Evolutionary conservation across 179 eudicot species (phyloP), one percentile per base, ranked within the genome.

Genomic region (Drosera spatulata): DNA sequence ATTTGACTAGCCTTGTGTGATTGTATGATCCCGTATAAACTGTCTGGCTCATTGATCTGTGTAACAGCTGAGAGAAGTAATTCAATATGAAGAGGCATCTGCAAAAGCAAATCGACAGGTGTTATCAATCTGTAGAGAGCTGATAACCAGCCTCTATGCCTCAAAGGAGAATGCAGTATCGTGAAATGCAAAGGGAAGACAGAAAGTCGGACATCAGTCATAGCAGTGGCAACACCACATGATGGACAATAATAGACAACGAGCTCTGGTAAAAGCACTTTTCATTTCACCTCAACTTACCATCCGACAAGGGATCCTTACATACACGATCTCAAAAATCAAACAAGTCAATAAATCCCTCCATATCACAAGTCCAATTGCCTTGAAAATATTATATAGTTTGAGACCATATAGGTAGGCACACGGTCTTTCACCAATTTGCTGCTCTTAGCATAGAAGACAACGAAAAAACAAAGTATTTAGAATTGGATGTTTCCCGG

Each of bases 11-110:
- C 97, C 97, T 89, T 83, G 80, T 90, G 88, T 49, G 95, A 93
- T 71, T 86, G 99, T 63, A 93, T 77, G 65, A 93, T 79, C 53
- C 99, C 99, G 70, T 93, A 93, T 67, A 93, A 78, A 68, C 99
- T 85, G 75, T 93, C 99, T 39, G 85, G 97, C 75, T 93, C 99
- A 73, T 93, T 93, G 68, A 93, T 93, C 61, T 77, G 88, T 58
- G 95, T 93, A 65, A 93, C 87, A 53, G 99, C 99, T 42, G 94
- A 73, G 39, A 86, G 82, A 37, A 93, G 74, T 69, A 93, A 74
- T 63, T 83, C 88, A 62, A 87, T 72, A 70, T 93, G 99, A 65
- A 60, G 73, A 41, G 96, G 90, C 68, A 89, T 66, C 99, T 93
- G 85, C 70, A 61, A 59, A 62, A 45, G 13, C 37, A 15, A 47